These are phyloP conservation scores for Moesziomyces parantarcticus DNA, from an alignment of 1,284 basidiomycete genomes.

Conservation along the genomic window DNA sequence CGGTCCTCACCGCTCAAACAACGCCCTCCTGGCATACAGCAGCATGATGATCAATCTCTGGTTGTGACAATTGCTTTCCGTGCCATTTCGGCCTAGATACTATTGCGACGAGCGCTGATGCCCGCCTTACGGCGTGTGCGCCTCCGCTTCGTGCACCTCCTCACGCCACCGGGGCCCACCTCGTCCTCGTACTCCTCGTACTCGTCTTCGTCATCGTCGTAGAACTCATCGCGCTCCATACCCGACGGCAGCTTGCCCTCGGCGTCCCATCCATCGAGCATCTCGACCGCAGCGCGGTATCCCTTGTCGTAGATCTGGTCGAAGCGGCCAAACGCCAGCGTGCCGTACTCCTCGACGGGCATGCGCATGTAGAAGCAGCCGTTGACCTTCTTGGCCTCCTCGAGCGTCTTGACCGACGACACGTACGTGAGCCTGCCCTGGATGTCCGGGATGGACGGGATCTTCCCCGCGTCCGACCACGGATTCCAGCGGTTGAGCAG, in stretches of 20 bases:
- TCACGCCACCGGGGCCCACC: conserved; percentile 3
- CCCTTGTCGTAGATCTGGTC: conserved; percentile 80
- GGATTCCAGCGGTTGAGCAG: conserved; percentile 82
- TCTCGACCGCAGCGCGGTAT: conserved; percentile 78
- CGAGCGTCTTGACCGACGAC: conserved; percentile 91
- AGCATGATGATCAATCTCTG: too few species aligned
- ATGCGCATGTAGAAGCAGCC: conserved; percentile 92
- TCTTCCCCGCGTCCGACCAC: conserved; percentile 76
- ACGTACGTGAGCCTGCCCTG: conserved; percentile 96
- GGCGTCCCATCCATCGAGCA: conserved; percentile 81
- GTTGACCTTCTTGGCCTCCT: conserved; percentile 88
- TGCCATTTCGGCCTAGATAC: conserved; percentile 41
- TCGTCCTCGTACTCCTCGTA: conserved; percentile 21
- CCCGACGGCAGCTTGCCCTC: conserved; percentile 82
- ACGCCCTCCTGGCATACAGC: too few species aligned
- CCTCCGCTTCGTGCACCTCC: conserved; percentile 14
- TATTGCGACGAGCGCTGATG: conserved; percentile 50
- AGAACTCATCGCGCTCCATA: conserved; percentile 69
- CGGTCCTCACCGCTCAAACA: too few species aligned
- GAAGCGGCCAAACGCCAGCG: conserved; percentile 70
- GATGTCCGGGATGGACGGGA: conserved; percentile 95
- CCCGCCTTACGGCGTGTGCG: conserved; percentile 32
- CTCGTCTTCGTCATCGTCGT: conserved; percentile 18
- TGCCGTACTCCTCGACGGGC: conserved; percentile 75
- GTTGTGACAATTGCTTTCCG: too few species aligned